phyloP scores from a whole-genome alignment of 73 alveolate species.

The Blepharisma japonicum region DNA sequence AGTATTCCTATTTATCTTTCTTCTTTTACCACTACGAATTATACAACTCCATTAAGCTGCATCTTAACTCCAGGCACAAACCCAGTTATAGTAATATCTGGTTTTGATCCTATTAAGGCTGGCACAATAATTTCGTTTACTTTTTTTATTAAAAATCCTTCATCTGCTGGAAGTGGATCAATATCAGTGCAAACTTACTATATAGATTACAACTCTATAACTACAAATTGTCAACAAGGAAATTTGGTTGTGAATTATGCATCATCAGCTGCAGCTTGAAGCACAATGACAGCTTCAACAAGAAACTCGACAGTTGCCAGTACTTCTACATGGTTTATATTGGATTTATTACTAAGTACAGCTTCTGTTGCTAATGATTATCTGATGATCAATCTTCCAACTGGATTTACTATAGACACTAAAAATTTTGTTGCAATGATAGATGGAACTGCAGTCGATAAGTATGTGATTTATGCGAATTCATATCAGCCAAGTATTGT shows the following conservation, averaged over 20 bases:
- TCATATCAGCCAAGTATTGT: too few species aligned
- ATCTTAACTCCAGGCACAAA: not conserved
- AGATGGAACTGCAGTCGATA: too few species aligned
- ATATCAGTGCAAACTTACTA: not conserved
- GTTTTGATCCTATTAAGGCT: not conserved
- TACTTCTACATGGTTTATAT: not conserved
- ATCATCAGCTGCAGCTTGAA: not conserved
- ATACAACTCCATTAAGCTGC: not conserved
- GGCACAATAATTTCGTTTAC: not conserved
- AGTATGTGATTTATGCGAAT: too few species aligned
- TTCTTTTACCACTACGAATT: too few species aligned
- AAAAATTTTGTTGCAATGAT: too few species aligned
- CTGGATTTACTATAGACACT: not conserved
- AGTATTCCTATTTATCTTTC: too few species aligned
- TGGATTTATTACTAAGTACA: not conserved
- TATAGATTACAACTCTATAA: not conserved
- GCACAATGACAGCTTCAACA: not conserved
- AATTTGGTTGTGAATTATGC: not conserved
- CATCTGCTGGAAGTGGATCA: not conserved
- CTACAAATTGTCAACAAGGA: not conserved
- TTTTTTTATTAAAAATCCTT: not conserved
- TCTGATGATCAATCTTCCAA: not conserved
- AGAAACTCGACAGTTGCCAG: not conserved
- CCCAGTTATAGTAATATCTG: not conserved
- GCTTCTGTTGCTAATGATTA: constrained; percentile 19